Conservation (phyloP, 345 rosid species). For the Eutrema yunnanense region DNA sequence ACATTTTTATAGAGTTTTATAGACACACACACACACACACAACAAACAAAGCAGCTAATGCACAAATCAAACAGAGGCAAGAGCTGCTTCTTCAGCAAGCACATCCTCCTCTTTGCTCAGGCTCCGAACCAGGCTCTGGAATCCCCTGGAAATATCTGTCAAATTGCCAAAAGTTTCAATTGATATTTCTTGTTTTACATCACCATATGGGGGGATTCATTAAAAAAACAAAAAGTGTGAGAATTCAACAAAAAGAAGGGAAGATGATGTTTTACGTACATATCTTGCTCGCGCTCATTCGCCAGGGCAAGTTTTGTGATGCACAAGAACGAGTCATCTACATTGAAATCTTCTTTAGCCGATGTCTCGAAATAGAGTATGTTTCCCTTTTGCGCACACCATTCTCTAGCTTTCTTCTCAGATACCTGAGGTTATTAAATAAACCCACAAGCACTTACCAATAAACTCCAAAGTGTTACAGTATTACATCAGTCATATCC, state of each 20-base stretch:
- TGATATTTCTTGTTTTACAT: too few relatives aligned
- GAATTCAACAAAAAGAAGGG: background rate
- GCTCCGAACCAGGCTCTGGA: constrained; percentile 63
- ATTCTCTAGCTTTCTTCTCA: constrained; percentile 94
- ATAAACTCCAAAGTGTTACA: background rate
- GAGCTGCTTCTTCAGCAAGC: constrained; percentile 50
- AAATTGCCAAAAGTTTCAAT: background rate
- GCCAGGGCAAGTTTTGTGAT: constrained; percentile 84
- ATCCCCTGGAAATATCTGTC: constrained; percentile 90
- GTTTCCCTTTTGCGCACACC: constrained; percentile 89
- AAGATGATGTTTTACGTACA: constrained; percentile 38
- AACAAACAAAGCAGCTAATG: background rate
- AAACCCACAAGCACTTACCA: background rate
- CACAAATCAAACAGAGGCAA: background rate
- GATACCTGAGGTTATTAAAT: constrained; percentile 52
- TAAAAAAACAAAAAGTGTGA: too few relatives aligned
- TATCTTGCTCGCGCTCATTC: constrained; percentile 79
- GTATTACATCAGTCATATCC: background rate
- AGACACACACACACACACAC: background rate
- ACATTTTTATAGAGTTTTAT: background rate
- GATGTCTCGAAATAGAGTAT: constrained; percentile 93
- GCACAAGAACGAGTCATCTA: constrained; percentile 72
- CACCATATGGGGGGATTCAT: too few relatives aligned
- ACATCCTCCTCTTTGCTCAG: constrained; percentile 89
- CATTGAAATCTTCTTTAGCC: constrained; percentile 91